Evolutionary conservation across 257 asterid species (phyloP).

Genomic region (Gentiana dahurica): DNA sequence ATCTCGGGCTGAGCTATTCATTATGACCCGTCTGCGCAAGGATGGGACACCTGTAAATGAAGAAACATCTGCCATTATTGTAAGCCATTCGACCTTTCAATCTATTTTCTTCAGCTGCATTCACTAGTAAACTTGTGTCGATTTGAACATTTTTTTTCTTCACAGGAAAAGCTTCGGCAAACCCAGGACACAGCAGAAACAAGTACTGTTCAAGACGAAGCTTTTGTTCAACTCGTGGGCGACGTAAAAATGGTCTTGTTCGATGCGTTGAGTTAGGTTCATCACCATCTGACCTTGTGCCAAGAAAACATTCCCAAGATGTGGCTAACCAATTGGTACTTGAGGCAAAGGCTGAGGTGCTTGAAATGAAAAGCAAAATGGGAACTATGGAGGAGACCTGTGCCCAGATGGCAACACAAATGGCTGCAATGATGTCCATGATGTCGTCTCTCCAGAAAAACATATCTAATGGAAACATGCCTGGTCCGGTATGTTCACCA

Average conservation of each 20-base stretch:
- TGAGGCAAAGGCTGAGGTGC: slow-evolving; percentile 24
- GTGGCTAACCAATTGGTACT: slow-evolving; percentile 17
- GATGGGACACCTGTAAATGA: slow-evolving; percentile 31
- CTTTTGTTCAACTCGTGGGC: slow-evolving; percentile 11
- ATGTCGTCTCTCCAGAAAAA: slow-evolving; percentile 25
- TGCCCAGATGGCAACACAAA: slow-evolving; percentile 31
- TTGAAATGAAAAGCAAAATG: slow-evolving; percentile 25
- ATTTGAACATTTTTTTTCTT: slow-evolving; percentile 1
- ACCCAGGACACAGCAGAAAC: background rate
- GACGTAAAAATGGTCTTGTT: slow-evolving; percentile 6
- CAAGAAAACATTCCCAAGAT: background rate
- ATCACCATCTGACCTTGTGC: background rate
- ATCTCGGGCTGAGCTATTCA: slow-evolving; percentile 32
- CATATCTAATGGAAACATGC: slow-evolving; percentile 8
- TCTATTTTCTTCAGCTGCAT: background rate
- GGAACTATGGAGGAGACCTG: slow-evolving; percentile 32
- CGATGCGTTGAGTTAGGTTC: slow-evolving; percentile 9
- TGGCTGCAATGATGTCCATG: slow-evolving; percentile 36
- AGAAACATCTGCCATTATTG: slow-evolving; percentile 25
- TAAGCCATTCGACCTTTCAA: slow-evolving; percentile 13
- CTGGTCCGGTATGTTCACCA: slow-evolving; percentile 14
- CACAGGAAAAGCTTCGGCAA: slow-evolving; percentile 11
- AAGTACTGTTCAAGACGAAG: slow-evolving; percentile 1
- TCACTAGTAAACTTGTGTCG: background rate
- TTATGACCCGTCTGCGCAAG: slow-evolving; percentile 33